Percentiles rank a stretch among this genome's conserved stretches.
Evolutionary conservation across 2,329 filamentous ascomycete species (phyloP).

Genomic region (Cladophialophora exuberans): DNA sequence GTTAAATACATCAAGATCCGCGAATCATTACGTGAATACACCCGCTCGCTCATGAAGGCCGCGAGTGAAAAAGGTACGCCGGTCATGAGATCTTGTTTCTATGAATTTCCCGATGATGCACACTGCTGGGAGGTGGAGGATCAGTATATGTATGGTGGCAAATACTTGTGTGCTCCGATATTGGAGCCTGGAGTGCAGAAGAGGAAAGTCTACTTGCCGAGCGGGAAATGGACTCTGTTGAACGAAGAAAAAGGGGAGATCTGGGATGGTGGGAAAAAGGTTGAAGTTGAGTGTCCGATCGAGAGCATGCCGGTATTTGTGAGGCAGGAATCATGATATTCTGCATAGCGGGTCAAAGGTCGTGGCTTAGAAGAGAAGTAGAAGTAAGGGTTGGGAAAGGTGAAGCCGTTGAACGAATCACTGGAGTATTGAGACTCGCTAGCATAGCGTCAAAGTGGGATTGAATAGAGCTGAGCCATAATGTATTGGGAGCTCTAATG

Average conservation of each 20-base stretch:
- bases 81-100: conserved; percentile 65
- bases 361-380: too few relatives aligned
- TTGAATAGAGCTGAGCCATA: too few relatives aligned
- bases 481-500: too few relatives aligned
- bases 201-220: not conserved
- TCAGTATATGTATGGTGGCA: conserved; percentile 66
- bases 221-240: not conserved
- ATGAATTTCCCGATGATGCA: conserved; percentile 62
- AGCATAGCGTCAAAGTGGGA: too few relatives aligned
- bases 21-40: conserved; percentile 63
- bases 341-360: not conserved
- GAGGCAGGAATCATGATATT: not conserved
- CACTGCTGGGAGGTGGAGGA: conserved; percentile 60
- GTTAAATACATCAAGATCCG: conserved; percentile 62
- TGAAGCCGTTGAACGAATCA: not conserved
- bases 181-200: not conserved
- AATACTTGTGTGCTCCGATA: conserved; percentile 45
- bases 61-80: conserved; percentile 64
- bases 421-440: too few relatives aligned
- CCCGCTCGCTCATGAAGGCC: conserved; percentile 59
- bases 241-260: not conserved
- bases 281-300: not conserved
- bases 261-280: not conserved
- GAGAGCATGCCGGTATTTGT: conserved; percentile 1
- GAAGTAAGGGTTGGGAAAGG: too few relatives aligned